Conservation (phyloP, 352 stramenopile species). For the Phytophthora tubulina region DNA sequence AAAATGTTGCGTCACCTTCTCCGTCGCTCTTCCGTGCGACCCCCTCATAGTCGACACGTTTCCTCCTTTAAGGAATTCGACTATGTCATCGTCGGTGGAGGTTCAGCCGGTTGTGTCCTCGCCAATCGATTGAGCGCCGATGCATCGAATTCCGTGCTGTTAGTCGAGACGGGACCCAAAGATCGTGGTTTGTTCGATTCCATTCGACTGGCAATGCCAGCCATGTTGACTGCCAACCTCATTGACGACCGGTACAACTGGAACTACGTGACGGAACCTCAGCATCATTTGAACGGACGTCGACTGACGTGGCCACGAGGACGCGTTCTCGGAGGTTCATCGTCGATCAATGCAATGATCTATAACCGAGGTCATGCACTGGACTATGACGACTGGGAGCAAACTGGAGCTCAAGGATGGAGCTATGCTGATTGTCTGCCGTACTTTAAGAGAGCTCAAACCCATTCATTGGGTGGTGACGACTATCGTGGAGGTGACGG, state of each 20-base stretch:
- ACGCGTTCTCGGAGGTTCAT: conserved; percentile 86
- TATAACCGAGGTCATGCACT: conserved; percentile 86
- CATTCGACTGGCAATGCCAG: conserved; percentile 88
- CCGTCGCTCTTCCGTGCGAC: background rate
- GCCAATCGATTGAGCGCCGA: conserved; percentile 88
- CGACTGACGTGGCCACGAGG: conserved; percentile 82
- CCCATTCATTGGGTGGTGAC: conserved; percentile 68
- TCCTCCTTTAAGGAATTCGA: conserved; percentile 64
- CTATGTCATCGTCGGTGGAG: conserved; percentile 92
- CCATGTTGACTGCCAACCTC: conserved; percentile 81
- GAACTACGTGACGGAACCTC: conserved; percentile 83
- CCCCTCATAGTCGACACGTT: background rate
- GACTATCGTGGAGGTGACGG: conserved; percentile 80
- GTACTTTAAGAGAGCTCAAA: conserved; percentile 88
- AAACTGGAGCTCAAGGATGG: conserved; percentile 67
- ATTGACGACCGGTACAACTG: conserved; percentile 87
- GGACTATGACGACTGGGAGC: conserved; percentile 87
- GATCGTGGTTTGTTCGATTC: conserved; percentile 82
- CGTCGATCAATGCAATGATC: conserved; percentile 91
- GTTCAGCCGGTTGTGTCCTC: conserved; percentile 90
- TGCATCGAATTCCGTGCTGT: conserved; percentile 78
- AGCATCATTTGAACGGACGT: conserved; percentile 78
- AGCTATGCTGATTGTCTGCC: conserved; percentile 85
- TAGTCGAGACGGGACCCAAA: conserved; percentile 90
- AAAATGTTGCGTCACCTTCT: conserved; percentile 11